Evolutionary conservation across 1,139 yeast genomes (phyloP).

Genomic region (Suhomyces guaymorum): DNA sequence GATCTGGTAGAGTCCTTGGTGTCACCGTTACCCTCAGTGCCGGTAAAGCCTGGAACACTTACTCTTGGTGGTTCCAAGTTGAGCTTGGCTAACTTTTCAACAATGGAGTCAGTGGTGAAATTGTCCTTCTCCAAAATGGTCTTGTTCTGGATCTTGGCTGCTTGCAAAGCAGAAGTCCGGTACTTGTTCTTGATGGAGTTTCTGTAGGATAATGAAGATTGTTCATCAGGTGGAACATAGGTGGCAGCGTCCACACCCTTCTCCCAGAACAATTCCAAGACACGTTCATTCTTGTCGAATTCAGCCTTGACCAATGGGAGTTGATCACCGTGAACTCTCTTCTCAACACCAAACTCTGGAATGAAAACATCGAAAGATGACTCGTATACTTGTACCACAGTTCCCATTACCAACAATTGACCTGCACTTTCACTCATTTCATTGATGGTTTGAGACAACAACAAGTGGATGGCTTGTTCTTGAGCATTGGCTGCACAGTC

Average conservation of each 20-base stretch:
- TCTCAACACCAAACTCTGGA: slow-evolving; percentile 95
- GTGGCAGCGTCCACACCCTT: slow-evolving; percentile 89
- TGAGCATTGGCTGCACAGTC: slow-evolving; percentile 94
- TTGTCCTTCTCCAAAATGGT: slow-evolving; percentile 32
- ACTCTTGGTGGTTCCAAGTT: slow-evolving; percentile 56
- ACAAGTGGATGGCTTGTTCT: slow-evolving; percentile 88
- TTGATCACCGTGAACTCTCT: slow-evolving; percentile 97
- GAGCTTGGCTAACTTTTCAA: slow-evolving; percentile 50
- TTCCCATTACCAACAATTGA: slow-evolving; percentile 80
- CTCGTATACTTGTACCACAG: slow-evolving; percentile 90
- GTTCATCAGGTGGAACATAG: slow-evolving; percentile 85
- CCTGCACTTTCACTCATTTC: slow-evolving; percentile 76
- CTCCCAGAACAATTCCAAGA: slow-evolving; percentile 89
- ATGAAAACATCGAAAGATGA: slow-evolving; percentile 92
- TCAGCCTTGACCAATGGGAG: slow-evolving; percentile 91
- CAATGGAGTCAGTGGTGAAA: slow-evolving; percentile 42
- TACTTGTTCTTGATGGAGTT: slow-evolving; percentile 76
- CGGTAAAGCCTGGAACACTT: slow-evolving; percentile 34
- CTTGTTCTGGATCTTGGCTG: slow-evolving; percentile 59
- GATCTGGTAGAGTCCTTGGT: slow-evolving; percentile 22
- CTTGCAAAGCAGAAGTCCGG: slow-evolving; percentile 68
- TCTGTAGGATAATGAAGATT: slow-evolving; percentile 72
- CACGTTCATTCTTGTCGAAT: slow-evolving; percentile 67
- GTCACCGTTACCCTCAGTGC: slow-evolving; percentile 9
- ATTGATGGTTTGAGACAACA: slow-evolving; percentile 80